Base-by-base conservation (phyloP, 345 rosid genomes). In the Linum tenue region DNA sequence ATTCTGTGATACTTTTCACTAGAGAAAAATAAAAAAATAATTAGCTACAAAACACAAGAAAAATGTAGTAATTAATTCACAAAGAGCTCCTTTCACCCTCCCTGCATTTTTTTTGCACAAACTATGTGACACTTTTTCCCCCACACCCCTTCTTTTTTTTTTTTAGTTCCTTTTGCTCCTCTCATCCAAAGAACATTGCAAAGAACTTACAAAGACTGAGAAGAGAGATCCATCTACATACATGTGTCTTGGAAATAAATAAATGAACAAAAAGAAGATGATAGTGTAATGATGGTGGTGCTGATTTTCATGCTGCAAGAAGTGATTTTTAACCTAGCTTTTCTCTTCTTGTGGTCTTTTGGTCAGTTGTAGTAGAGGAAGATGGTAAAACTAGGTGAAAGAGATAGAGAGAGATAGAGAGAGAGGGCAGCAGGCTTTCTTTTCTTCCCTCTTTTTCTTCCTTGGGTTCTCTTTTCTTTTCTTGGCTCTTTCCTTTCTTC, bases 241-340 rank as follows among this genome's bases (percentile, higher is more conserved):
- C 50, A 43, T 43, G 9, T 73, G 53, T 63, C 76, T 64, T 68
- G 58, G 78, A 81, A 68, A 84, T 78, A 82, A 82, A 80, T 69
- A 67, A 74, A 82, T 71, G 76, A 73, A 60, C 53, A 69, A 58
- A 41, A 10, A 37, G 35, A 70, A 78, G 83, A 80, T 80, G 75
- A 78, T 74, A 71, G 41, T 72, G 78, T 71, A 79, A 87, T 83
- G 63, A 77, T 76, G 76, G 59, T 60, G 82, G 86, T 79, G 87
- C 78, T 79, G 85, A 85, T 88, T 90, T 86, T 88, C 81, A 85
- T 88, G 96, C 86, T 78, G 61, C 72, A 57, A 51, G 76, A 71
- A 65, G 6, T 2, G 50, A 43, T 43, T 22, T 22, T 22, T 22
- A 43, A 22, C 31, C 31, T 43, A 5, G 50, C 3, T 43, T 43